Evolutionary conservation across 768 basidiomycete genomes (phyloP).

Genomic region (Russula emetica): DNA sequence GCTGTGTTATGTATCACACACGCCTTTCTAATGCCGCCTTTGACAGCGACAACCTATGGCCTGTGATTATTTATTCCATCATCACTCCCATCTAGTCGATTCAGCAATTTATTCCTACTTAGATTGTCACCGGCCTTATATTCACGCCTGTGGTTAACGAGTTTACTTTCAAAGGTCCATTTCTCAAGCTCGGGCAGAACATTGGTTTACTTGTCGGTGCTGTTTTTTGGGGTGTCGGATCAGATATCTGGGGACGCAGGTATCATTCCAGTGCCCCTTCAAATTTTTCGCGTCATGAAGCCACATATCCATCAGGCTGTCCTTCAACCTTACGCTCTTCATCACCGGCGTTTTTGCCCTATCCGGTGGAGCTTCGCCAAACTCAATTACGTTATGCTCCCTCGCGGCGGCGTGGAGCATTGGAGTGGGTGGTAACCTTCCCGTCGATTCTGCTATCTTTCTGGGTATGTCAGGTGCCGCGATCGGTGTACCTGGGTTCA

Average conservation of each 20-base stretch:
- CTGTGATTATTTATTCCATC: slow-evolving; percentile 39
- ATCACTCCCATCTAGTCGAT: not conserved
- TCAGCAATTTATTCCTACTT: not conserved
- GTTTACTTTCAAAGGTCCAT: slow-evolving; percentile 57
- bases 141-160: slow-evolving; percentile 60
- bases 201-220: slow-evolving; percentile 68
- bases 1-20: not conserved
- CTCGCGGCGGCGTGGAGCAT: slow-evolving; percentile 57
- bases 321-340: slow-evolving; percentile 67
- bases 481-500: not conserved
- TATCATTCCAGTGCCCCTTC: slow-evolving; percentile 30
- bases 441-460: slow-evolving; percentile 74
- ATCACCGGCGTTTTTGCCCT: slow-evolving; percentile 64
- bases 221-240: slow-evolving; percentile 61
- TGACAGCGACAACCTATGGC: slow-evolving; percentile 70
- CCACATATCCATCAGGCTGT: slow-evolving; percentile 41
- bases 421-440: slow-evolving; percentile 69
- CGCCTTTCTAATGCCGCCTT: not conserved
- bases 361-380: slow-evolving; percentile 56
- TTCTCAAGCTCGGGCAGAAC: slow-evolving; percentile 66
- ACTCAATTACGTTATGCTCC: slow-evolving; percentile 48
- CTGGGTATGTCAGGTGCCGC: slow-evolving; percentile 44
- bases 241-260: slow-evolving; percentile 70
- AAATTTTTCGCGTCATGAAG: not conserved
- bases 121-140: slow-evolving; percentile 65